Base-by-base conservation (phyloP, 2,329 filamentous ascomycete species). In the Ilyonectria robusta region DNA sequence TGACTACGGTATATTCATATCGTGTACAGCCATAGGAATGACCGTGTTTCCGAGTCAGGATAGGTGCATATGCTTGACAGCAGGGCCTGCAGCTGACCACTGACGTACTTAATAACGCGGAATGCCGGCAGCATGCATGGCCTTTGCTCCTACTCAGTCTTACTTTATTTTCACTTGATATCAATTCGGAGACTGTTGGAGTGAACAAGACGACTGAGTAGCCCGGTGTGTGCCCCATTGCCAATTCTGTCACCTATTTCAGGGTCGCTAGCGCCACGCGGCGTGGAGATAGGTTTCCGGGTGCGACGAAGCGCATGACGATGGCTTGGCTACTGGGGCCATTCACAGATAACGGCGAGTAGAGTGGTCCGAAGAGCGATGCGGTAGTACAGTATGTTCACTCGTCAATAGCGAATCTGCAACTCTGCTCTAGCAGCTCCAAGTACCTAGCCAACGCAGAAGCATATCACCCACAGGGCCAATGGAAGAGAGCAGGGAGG, bases 371-470 rank as follows among this genome's bases (percentile, higher is more conserved):
- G 53, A 31, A 31, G 53, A 33, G 37, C 17, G 21, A 33, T 29
- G 15, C 31, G 33, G 51, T 57, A 42, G 33, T 42, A 50, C 53
- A 44, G 54, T 46, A 63, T 37, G 40, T 37, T 50, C 26, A 26
- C 26, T 26, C 26, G 21, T 51, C 17, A 44, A 48, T 23, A 21
- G 40, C n/a, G 33, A 57, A 26, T 33, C 23, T 53, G 50, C 44
- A 60, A 13, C 42, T 54, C 29, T 59, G 53, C 53, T 29, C n/a
- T 55, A 50, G 57, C 47, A 40, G 51, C 35, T 29, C 35, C 40
- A 61, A 65, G 47, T 46, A 65, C 44, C 35, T 46, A 31, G 57
- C 29, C 62, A 29, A 19, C 33, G 37, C 50, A 55, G 56, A 59
- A 33, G 50, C 31, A 37, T 17, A 15, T 33, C n/a, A 29, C 19